Percentiles rank a stretch among this genome's conserved stretches.
Evolutionary conservation across 1,284 basidiomycete genomes (phyloP).

Genomic region (Cutaneotrichosporon mucoides): DNA sequence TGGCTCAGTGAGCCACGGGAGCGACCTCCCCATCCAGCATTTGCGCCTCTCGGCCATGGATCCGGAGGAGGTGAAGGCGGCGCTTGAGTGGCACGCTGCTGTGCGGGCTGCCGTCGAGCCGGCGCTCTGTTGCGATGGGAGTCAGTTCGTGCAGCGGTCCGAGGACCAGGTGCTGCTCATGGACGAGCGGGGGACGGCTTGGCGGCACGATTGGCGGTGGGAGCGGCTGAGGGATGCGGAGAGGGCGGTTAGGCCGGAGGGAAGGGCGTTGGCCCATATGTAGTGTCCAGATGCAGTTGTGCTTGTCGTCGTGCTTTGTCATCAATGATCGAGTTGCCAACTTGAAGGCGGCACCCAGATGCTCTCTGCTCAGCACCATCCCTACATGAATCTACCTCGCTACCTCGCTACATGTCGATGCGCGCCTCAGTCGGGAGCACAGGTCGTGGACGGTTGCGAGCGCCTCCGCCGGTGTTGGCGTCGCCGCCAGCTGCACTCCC

Average conservation of each 20-base stretch:
- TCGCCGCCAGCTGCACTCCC: too few relatives aligned
- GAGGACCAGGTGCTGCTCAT: constrained; percentile 53
- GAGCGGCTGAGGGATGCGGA: constrained; percentile 24
- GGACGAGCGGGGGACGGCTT: constrained; percentile 56
- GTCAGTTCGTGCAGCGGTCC: constrained; percentile 23
- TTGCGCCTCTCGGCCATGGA: constrained; percentile 50
- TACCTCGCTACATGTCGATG: constrained; percentile 17
- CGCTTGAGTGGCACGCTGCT: constrained; percentile 55
- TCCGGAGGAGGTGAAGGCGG: constrained; percentile 52
- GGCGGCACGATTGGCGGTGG: constrained; percentile 57
- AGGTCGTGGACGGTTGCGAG: not conserved
- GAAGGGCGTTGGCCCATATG: not conserved
- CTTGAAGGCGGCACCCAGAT: too few relatives aligned
- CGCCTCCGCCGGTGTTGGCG: too few relatives aligned
- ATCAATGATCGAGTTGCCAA: too few relatives aligned
- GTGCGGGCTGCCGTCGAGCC: constrained; percentile 51
- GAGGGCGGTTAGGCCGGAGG: not conserved
- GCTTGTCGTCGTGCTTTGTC: too few relatives aligned
- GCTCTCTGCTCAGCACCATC: too few relatives aligned
- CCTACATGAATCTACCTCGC: too few relatives aligned
- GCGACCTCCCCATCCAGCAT: constrained; percentile 57
- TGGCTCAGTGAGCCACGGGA: constrained; percentile 65
- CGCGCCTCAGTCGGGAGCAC: constrained; percentile 13
- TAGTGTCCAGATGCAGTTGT: not conserved
- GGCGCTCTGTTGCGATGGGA: constrained; percentile 32